These are phyloP conservation scores for Arachnomyces sp. DNA, from an alignment of 2,329 filamentous ascomycete genomes.

Conservation along the genomic window DNA sequence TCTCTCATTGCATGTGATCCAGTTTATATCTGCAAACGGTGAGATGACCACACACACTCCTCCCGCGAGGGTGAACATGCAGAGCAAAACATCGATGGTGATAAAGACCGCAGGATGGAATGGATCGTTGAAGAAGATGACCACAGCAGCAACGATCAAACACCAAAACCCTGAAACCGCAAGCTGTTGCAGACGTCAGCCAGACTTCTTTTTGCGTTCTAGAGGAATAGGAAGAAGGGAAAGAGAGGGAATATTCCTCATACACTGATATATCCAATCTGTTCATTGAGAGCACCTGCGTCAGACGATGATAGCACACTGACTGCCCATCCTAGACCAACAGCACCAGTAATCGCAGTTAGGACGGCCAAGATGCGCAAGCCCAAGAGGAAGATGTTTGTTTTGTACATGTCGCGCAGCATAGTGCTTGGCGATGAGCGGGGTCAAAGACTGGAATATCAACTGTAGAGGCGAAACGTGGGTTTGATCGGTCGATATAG, in stretches of 20 bases:
- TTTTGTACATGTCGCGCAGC: slow-evolving; percentile 2
- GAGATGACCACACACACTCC: not conserved
- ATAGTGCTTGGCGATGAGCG: too few species aligned
- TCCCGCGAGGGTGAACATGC: slow-evolving; percentile 13
- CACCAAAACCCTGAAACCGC: too few species aligned
- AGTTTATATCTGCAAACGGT: not conserved
- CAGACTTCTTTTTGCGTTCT: not conserved
- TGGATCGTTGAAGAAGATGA: slow-evolving; percentile 1
- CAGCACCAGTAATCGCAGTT: slow-evolving; percentile 1
- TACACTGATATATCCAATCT: slow-evolving; percentile 1
- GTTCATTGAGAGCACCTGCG: not conserved
- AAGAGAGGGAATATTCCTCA: not conserved
- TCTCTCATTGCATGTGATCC: slow-evolving; percentile 1
- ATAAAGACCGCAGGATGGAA: slow-evolving; percentile 1
- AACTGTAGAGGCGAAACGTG: too few species aligned
- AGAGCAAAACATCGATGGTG: slow-evolving; percentile 18
- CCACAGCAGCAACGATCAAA: too few species aligned
- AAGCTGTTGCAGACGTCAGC: too few species aligned
- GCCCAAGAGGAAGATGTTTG: not conserved
- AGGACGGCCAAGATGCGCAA: slow-evolving; percentile 1
- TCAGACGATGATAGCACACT: slow-evolving; percentile 2
- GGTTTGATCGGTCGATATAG: too few species aligned
- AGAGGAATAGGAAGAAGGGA: not conserved
- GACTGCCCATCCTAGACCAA: slow-evolving; percentile 6
- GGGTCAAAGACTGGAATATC: too few species aligned